Evolutionary conservation across 1,284 basidiomycete species (phyloP), one percentile per base, ranked within the genome.

Genomic region (Papiliotrema nemorosa): DNA sequence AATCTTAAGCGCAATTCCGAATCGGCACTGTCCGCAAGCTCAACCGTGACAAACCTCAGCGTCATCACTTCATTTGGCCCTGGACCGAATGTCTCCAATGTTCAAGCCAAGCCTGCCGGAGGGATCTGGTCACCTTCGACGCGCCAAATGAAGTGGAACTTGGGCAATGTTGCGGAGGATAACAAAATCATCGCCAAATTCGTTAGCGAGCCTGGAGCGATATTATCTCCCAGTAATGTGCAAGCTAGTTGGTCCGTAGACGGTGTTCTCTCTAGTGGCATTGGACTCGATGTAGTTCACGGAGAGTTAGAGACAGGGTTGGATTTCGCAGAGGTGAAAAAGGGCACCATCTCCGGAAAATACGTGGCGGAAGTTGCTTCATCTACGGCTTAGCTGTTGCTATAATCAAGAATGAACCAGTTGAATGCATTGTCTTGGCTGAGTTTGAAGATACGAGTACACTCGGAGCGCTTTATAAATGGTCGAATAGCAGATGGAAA

Each of bases 151-250:
- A 60, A 64, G 2, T 79, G 78, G 76, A 67, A 70, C 36, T 52
- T 75, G 26, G 70, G 65, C 4, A 57, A 69, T 2, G 35, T 47
- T 13, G 47, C 40, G 4, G 50, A 31, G 3, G 41, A 70, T 25
- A 66, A 69, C 41, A 80, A 80, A 63, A 63, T 79, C 21, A 70
- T 80, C n/a, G 79, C 78, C 0, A 69, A 76, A 31, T 76, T 79
- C 57, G 50, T 69, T 25, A 76, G 70, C 7, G 64, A 71, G 16
- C 38, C 58, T 1, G 69, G 63, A 2, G 57, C 53, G 3, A 63
- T 62, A 2, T 60, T 69, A 38, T 36, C 44, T 3, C 75, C 77
- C 0, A 59, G 62, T 24, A 70, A 71, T 9, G 71, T 78, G 5
- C 60, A 69, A 16, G 72, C 77, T n/a, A 69, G 64, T 39, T 81